Evolutionary conservation across 371 early-diverging fungal genomes (phyloP).

Genomic region (Encephalitozoon cuniculi): DNA sequence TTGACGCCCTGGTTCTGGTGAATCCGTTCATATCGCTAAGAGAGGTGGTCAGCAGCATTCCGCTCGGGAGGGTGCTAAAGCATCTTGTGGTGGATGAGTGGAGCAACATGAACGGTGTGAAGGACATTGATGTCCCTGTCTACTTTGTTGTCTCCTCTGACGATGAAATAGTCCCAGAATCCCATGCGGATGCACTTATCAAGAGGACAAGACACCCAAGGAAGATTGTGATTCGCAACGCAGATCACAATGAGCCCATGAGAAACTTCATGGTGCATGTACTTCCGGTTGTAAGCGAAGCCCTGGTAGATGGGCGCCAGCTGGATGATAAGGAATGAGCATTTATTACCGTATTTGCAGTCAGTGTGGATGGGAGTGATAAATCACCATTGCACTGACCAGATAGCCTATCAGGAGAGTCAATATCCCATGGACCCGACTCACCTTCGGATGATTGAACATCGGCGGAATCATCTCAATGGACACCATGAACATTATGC

Average conservation of each 20-base stretch:
- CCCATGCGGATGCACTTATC: background rate
- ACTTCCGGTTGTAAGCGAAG: background rate
- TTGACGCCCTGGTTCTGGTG: background rate
- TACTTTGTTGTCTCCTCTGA: background rate
- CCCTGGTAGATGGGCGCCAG: background rate
- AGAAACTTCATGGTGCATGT: background rate
- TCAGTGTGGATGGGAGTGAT: background rate
- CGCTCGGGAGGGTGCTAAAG: background rate
- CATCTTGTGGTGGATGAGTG: background rate
- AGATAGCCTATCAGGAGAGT: background rate
- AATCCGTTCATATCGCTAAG: background rate
- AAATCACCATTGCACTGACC: background rate
- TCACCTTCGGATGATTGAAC: constrained; percentile 3
- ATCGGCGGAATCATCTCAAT: constrained; percentile 58
- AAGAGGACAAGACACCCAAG: background rate
- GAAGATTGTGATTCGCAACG: background rate
- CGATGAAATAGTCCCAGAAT: background rate
- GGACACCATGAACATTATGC: constrained; percentile 59
- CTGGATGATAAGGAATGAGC: background rate
- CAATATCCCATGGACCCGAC: background rate
- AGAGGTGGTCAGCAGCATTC: background rate
- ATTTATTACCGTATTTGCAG: background rate
- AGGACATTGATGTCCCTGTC: background rate
- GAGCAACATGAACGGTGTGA: background rate
- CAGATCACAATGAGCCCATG: background rate